Conservation (phyloP, 768 basidiomycete genomes). For the Mrakia frigida region DNA sequence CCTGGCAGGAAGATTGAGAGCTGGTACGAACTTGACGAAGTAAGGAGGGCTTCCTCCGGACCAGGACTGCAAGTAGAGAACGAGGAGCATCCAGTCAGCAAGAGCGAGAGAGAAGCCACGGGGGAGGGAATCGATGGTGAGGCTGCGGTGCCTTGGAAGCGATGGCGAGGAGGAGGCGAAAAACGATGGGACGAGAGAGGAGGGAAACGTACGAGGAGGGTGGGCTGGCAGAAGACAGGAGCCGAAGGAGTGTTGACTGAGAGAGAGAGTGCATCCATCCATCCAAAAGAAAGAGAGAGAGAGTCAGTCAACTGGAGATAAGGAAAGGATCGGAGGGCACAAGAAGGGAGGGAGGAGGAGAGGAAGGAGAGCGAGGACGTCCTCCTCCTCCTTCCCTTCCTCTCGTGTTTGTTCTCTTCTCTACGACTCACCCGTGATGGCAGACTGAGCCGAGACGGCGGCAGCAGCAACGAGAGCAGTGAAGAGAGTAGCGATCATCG, state of each 20-base stretch:
- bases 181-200: not conserved
- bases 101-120: not conserved
- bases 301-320: not conserved
- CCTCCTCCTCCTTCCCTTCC: not conserved
- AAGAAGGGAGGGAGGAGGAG: not conserved
- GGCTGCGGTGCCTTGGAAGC: not conserved
- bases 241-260: constrained; percentile 29
- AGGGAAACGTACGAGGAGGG: constrained; percentile 23
- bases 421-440: not conserved
- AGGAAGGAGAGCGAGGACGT: not conserved
- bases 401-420: not conserved
- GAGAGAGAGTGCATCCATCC: not conserved
- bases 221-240: constrained; percentile 30
- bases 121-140: not conserved
- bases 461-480: not conserved
- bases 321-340: not conserved
- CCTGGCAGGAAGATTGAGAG: not conserved
- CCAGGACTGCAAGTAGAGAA: constrained; percentile 17
- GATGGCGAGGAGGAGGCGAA: too few species aligned
- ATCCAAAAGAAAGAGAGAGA: too few species aligned
- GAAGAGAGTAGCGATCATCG: constrained; percentile 8
- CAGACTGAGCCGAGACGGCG: constrained; percentile 6
- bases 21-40: constrained; percentile 22
- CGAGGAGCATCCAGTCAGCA: constrained; percentile 3
- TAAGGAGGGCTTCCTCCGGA: constrained; percentile 33